Evolutionary conservation across 495 filamentous ascomycete genomes (phyloP), one percentile per base, ranked within the genome.

Genomic region (Rhizodiscina lignyota): DNA sequence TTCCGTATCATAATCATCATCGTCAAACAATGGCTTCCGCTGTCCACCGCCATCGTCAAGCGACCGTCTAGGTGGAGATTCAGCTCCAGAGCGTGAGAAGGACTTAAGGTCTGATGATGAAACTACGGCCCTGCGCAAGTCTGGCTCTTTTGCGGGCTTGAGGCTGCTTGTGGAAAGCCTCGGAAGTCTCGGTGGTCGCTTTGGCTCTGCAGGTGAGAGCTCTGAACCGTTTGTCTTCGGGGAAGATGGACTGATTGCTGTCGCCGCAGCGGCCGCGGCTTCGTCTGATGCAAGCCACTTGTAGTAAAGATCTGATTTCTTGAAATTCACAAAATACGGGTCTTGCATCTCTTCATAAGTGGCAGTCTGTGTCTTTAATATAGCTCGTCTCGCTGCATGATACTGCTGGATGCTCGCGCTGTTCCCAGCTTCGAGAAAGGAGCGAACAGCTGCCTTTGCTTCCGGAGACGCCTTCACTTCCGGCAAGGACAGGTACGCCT

Each of bases 281-380:
- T 94, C 84, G 43, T 93, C 85, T 1, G 86, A 82, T 6, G 89
- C 81, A 3, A 96, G 63, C 44, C 83, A 93, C 47, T 99, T 96
- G 64, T 83, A 96, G 52, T 83, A 99, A 0, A 96, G 51, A 48
- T 94, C 85, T 0, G 85, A 93, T 33, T 76, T 77, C 45, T 83
- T 89, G 55, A 99, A 99, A 28, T 74, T 77, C 15, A 76, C 72
- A 40, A 86, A 86, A 47, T 92, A 69, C 22, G 61, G 71, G 21
- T 67, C 68, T 38, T 85, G 72, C 70, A 99, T 77, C 37, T 79
- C 74, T 42, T 91, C 80, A 20, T 93, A 64, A 0, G 85, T 77
- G 0, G 68, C 63, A 19, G 79, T 92, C 47, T 99, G 89, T 0
- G 83, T 79, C 32, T 68, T 68, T 18, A 96, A 53, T 22, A 96